Evolutionary conservation across 192 early-diverging fungal species (phyloP).

Genomic region (Diversispora epigaea): DNA sequence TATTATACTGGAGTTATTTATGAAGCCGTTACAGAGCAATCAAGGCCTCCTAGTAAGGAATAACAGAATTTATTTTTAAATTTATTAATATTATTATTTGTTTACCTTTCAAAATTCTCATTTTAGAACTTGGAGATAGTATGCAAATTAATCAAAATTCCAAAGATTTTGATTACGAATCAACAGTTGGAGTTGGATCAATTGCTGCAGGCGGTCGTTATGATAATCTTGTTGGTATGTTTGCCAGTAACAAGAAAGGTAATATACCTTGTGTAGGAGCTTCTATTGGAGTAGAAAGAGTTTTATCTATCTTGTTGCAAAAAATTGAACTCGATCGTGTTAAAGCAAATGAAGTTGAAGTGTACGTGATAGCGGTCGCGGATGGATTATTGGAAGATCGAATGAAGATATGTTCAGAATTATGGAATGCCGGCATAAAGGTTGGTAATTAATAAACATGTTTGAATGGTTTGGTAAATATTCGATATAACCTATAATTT

Average conservation of each 20-base stretch:
- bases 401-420: slow-evolving; percentile 80
- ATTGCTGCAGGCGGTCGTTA: slow-evolving; percentile 97
- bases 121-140: slow-evolving; percentile 46
- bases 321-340: slow-evolving; percentile 61
- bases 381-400: slow-evolving; percentile 86
- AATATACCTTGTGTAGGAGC: slow-evolving; percentile 94
- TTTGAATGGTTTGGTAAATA: not conserved
- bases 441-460: slow-evolving; percentile 12
- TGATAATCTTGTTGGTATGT: slow-evolving; percentile 97
- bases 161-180: slow-evolving; percentile 67
- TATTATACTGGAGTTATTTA: slow-evolving; percentile 99
- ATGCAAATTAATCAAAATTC: slow-evolving; percentile 40
- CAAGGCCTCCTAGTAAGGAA: slow-evolving; percentile 53
- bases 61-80: not conserved
- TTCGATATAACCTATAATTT: not conserved
- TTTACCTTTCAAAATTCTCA: not conserved
- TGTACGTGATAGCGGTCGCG: slow-evolving; percentile 80
- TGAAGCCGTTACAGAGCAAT: slow-evolving; percentile 78
- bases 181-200: slow-evolving; percentile 84
- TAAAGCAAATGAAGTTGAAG: slow-evolving; percentile 76
- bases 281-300: slow-evolving; percentile 93
- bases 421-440: slow-evolving; percentile 91
- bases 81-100: not conserved
- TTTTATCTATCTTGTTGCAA: slow-evolving; percentile 80
- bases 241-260: slow-evolving; percentile 65